Conservation (phyloP, 768 basidiomycete species). For the Rossbeevera mucosa region DNA sequence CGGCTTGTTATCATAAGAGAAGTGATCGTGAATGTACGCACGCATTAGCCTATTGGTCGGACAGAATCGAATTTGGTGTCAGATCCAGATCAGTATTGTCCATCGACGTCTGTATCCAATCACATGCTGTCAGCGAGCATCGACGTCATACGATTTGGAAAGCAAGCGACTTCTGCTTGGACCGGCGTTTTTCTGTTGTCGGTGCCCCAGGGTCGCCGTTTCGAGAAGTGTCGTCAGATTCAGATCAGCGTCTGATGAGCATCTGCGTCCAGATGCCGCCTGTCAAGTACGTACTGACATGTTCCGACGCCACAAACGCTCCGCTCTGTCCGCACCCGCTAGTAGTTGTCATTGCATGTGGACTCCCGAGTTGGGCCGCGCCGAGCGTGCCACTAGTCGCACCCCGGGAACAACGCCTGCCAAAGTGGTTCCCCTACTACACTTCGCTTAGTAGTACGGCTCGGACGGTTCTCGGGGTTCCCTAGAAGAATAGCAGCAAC, state of each 20-base stretch:
- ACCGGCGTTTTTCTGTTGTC: neutral
- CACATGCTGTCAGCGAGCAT: neutral
- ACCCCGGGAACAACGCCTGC: neutral
- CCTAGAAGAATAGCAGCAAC: neutral
- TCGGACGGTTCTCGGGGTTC: neutral
- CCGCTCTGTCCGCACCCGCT: neutral
- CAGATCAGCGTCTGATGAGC: neutral
- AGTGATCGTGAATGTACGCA: neutral
- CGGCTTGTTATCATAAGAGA: neutral
- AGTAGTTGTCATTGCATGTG: neutral
- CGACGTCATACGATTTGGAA: neutral
- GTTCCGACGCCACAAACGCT: neutral
- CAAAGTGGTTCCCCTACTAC: neutral
- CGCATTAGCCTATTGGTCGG: neutral
- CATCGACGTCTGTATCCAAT: neutral
- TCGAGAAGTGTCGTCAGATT: neutral
- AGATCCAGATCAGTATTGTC: neutral
- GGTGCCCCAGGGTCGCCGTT: neutral
- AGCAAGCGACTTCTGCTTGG: neutral
- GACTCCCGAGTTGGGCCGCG: neutral
- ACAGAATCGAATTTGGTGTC: neutral
- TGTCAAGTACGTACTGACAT: neutral
- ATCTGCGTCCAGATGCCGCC: neutral
- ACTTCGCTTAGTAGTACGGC: neutral
- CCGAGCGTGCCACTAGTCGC: neutral